Conservation (phyloP, 495 filamentous ascomycete genomes). For the Cercophora sp. region DNA sequence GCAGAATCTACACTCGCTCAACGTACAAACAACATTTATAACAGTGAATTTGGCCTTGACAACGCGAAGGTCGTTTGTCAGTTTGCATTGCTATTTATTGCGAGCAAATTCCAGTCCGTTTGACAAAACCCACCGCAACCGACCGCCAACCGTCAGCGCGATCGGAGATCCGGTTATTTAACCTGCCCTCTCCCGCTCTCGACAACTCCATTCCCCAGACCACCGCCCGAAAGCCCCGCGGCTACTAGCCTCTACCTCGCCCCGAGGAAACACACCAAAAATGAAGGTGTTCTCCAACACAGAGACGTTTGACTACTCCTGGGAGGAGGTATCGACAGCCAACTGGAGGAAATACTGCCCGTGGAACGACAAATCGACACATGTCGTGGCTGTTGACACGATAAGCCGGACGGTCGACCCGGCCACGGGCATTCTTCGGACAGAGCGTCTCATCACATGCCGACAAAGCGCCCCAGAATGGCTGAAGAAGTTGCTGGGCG, state of each 20-base stretch:
- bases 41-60: slow-evolving; percentile 5
- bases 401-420: slow-evolving; percentile 77
- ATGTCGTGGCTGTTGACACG: slow-evolving; percentile 93
- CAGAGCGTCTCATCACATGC: slow-evolving; percentile 95
- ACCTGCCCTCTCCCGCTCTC: too few relatives aligned
- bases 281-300: slow-evolving; percentile 95
- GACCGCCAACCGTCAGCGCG: slow-evolving; percentile 7
- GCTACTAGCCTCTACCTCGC: neutral
- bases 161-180: slow-evolving; percentile 21
- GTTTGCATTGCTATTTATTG: neutral
- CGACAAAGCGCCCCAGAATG: slow-evolving; percentile 84
- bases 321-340: slow-evolving; percentile 97
- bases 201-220: too few relatives aligned
- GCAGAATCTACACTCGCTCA: slow-evolving; percentile 4
- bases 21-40: neutral
- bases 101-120: neutral
- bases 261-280: slow-evolving; percentile 14
- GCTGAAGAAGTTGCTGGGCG: slow-evolving; percentile 72
- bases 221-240: neutral
- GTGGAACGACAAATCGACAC: slow-evolving; percentile 93
- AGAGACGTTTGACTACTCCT: slow-evolving; percentile 92
- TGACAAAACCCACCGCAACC: too few relatives aligned
- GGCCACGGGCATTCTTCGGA: slow-evolving; percentile 82
- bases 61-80: slow-evolving; percentile 26
- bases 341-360: slow-evolving; percentile 99